Base-by-base conservation (phyloP, 176 grass and related monocot genomes). In the Bonia amplexicaulis region DNA sequence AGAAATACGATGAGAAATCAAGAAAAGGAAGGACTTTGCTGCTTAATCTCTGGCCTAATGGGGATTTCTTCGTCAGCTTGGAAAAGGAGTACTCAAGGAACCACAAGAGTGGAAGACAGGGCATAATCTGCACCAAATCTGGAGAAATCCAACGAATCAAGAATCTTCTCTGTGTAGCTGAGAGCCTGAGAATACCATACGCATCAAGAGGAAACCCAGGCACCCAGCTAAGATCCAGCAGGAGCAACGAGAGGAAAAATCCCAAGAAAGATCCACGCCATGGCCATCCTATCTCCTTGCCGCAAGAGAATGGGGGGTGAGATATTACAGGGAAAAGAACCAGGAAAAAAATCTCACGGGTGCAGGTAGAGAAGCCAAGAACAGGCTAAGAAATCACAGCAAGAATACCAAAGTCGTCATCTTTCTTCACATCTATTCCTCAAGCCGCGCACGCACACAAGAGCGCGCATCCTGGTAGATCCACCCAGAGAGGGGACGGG, bases 171-270 rank as follows among this genome's bases (percentile, higher is more conserved):
- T 22, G 66, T 39, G 53, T 15, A 45, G 60, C 61, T 52, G 35
- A 25, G n/a, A 80, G 19, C 74, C 61, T 52, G 35, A 25, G n/a
- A 80, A n/a, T 80, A 87, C 2, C 60, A 80, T 33, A 35, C 2
- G 51, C 49, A 81, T 86, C 54, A 46, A 17, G 70, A 66, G 52
- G 35, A 25, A 74, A 80, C 66, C 35, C 49, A 83, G 35, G 20
- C 69, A 80, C 66, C 35, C 49, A 83, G 40, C 41, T 22, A 55
- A 91, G 90, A 91, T 88, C 77, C 85, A 73, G 58, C 73, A 72
- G 37, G 76, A 77, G 14, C 63, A 71, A 42, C 52, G 16, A 51
- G 60, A 55, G 67, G 67, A 76, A 64, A 81, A 57, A 55, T 16
- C 63, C 45, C 10, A 72, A 22, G 35, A 53, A 73, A 79, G 72